Evolutionary conservation across 768 basidiomycete genomes (phyloP), one percentile per base, ranked within the genome.

Genomic region (Kwoniella heveanensis): DNA sequence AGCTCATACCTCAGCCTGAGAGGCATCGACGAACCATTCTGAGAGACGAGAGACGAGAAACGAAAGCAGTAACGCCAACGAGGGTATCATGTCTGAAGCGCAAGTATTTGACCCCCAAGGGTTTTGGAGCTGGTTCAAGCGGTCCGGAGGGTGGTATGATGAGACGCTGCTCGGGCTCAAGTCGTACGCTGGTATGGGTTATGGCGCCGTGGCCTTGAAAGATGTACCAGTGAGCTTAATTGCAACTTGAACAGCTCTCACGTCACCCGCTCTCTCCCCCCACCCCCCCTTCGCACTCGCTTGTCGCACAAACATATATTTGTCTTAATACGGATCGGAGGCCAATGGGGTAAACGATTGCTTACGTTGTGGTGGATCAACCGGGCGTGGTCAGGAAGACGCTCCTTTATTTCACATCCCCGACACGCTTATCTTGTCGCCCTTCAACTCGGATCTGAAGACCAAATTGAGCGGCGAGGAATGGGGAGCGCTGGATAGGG

Each of bases 331-430:
- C n/a, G n/a, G n/a, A n/a, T n/a, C n/a, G n/a, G n/a, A n/a, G n/a
- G n/a, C n/a, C n/a, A n/a, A n/a, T n/a, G n/a, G n/a, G n/a, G n/a
- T n/a, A n/a, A n/a, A n/a, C n/a, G n/a, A n/a, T n/a, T n/a, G n/a
- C n/a, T n/a, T n/a, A n/a, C 7, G 32, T 32, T 32, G 32, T 13
- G 32, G 25, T 7, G 32, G 48, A 50, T 69, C n/a, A n/a, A n/a
- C n/a, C n/a, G n/a, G n/a, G n/a, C n/a, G n/a, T n/a, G n/a, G n/a
- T n/a, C n/a, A 94, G 91, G 84, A 87, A 82, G 88, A 86, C 51
- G 83, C 88, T 57, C 84, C 85, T 0, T 80, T 99, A 1, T 96
- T 97, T 79, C 85, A 87, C 1, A 86, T 97, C 19, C 96, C 95
- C 0, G 86, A 90, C 17, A 73, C 83, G 17, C 75, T 93, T 55